phyloP scores from a whole-genome alignment of 2,329 filamentous ascomycete genomes.

The Fusarium stilboides region DNA sequence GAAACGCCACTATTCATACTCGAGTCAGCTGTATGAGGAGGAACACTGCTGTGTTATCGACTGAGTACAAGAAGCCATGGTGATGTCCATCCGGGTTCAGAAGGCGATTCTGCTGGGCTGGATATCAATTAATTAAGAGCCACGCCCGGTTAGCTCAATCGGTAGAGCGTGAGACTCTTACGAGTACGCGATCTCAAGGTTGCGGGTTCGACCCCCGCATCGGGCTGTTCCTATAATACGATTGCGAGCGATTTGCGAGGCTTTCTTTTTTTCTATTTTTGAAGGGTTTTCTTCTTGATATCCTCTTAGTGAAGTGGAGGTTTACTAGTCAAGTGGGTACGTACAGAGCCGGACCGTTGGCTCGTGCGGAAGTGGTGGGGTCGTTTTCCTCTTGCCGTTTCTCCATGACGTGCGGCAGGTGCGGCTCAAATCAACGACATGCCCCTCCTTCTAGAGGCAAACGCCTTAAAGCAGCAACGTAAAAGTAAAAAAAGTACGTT shows the following conservation, averaged over 20 bases:
- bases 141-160: conserved; percentile 53
- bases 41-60: not conserved
- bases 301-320: not conserved
- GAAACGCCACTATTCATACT: conserved; percentile 30
- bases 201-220: conserved; percentile 66
- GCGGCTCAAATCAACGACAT: conserved; percentile 22
- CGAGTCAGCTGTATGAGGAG: not conserved
- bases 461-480: conserved; percentile 46
- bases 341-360: not conserved
- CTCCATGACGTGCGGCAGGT: conserved; percentile 16
- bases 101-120: not conserved
- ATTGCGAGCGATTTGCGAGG: conserved; percentile 36
- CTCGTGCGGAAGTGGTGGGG: conserved; percentile 17
- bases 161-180: conserved; percentile 79
- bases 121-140: conserved; percentile 27
- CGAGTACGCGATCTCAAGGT: conserved; percentile 58
- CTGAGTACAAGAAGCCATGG: not conserved
- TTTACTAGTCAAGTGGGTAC: not conserved
- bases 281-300: not conserved
- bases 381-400: not conserved
- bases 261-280: conserved; percentile 19
- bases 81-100: not conserved
- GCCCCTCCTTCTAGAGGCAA: conserved; percentile 22
- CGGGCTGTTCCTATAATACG: conserved; percentile 55
- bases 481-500: conserved; percentile 13